These are phyloP conservation scores for Recurvomyces mirabilis DNA, from an alignment of 495 filamentous ascomycete species.

Conservation along the genomic window DNA sequence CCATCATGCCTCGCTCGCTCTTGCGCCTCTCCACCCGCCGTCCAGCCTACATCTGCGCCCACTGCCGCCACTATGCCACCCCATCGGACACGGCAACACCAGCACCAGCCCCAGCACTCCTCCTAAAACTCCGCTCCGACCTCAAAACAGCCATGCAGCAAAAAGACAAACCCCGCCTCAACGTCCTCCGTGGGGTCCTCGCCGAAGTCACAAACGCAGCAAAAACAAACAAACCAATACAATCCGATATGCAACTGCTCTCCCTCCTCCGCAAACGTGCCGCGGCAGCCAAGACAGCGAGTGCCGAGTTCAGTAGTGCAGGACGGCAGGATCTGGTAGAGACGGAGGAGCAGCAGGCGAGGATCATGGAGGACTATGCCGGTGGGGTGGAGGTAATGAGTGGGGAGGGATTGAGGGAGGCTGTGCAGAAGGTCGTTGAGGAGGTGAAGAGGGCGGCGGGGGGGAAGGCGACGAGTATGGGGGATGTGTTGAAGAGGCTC, in stretches of 20 bases:
- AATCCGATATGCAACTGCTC: conserved; percentile 48
- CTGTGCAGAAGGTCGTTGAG: conserved; percentile 35
- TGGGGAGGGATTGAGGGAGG: conserved; percentile 38
- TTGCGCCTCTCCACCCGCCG: conserved; percentile 32
- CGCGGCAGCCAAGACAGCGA: conserved; percentile 38
- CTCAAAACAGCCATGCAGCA: conserved; percentile 52
- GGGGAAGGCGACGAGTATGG: conserved; percentile 26
- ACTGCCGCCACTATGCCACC: conserved; percentile 22
- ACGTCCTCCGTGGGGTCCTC: conserved; percentile 49
- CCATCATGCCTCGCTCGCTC: conserved; percentile 22
- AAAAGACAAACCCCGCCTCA: conserved; percentile 44
- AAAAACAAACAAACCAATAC: conserved; percentile 47
- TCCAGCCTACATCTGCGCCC: conserved; percentile 5
- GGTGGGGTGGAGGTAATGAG: conserved; percentile 38
- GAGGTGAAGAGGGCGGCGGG: conserved; percentile 35
- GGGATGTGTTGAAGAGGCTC: conserved; percentile 15
- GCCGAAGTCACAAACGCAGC: conserved; percentile 52
- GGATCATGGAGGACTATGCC: conserved; percentile 47
- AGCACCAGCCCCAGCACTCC: conserved; percentile 29
- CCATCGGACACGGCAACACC: conserved; percentile 11
- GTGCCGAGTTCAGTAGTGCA: conserved; percentile 40
- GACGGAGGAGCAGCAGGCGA: conserved; percentile 45
- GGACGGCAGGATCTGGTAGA: conserved; percentile 45
- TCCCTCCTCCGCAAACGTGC: conserved; percentile 46
- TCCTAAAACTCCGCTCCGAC: conserved; percentile 42